These are phyloP conservation scores for Plasmodium falciparum DNA, from an alignment of 169 alveolate species.

Conservation along the genomic window DNA sequence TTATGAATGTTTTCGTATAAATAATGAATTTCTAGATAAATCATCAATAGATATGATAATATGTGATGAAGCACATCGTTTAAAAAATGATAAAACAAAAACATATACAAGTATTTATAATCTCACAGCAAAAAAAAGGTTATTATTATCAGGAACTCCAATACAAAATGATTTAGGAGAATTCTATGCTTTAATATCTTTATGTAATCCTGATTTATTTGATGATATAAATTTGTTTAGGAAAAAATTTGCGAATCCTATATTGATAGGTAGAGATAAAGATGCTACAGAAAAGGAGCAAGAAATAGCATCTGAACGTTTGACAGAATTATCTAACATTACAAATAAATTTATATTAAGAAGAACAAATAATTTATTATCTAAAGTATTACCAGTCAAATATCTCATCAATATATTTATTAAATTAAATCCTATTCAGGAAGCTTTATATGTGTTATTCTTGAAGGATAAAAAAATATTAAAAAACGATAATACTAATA, in stretches of 20 bases:
- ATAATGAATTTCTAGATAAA: slow-evolving; percentile 88
- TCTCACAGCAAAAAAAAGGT: slow-evolving; percentile 92
- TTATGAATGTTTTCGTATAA: slow-evolving; percentile 94
- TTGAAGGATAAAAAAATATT: slow-evolving; percentile 58
- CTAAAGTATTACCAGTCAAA: slow-evolving; percentile 93
- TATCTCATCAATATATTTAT: slow-evolving; percentile 90
- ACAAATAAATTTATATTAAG: slow-evolving; percentile 92
- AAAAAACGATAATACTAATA: slow-evolving; percentile 29
- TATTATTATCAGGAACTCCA: slow-evolving; percentile 93
- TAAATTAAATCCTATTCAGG: slow-evolving; percentile 89
- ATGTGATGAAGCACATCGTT: slow-evolving; percentile 97
- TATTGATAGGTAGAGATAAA: slow-evolving; percentile 91
- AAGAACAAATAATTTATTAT: slow-evolving; percentile 90
- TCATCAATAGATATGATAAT: slow-evolving; percentile 94
- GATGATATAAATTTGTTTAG: slow-evolving; percentile 88
- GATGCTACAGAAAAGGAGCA: slow-evolving; percentile 92
- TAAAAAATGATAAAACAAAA: slow-evolving; percentile 94
- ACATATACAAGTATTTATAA: slow-evolving; percentile 91
- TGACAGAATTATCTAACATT: slow-evolving; percentile 90
- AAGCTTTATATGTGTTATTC: slow-evolving; percentile 85
- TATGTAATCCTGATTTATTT: slow-evolving; percentile 92
- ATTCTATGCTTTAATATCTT: slow-evolving; percentile 90
- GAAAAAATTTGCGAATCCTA: slow-evolving; percentile 89
- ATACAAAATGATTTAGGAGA: slow-evolving; percentile 93
- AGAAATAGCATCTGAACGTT: slow-evolving; percentile 89